Percentiles rank a stretch among this genome's conserved stretches.
These are phyloP conservation scores for Penicillium sumatraense DNA, from an alignment of 2,329 filamentous ascomycete species.

Conservation along the genomic window DNA sequence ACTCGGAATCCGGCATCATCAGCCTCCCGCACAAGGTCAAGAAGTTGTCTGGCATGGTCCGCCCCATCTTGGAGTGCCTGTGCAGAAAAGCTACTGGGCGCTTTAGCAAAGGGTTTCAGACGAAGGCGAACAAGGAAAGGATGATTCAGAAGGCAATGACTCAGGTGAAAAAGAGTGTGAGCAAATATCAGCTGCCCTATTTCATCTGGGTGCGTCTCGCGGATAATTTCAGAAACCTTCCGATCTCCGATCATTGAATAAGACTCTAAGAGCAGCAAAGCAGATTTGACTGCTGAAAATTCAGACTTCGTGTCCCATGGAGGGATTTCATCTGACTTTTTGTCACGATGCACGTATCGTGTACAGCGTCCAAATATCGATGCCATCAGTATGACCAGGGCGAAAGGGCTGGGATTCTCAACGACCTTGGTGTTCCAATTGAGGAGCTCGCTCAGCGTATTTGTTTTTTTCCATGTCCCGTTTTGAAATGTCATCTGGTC, in stretches of 20 bases:
- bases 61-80: conserved; percentile 30
- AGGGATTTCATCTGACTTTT: conserved; percentile 26
- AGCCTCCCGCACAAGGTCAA: conserved; percentile 30
- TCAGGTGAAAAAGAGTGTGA: conserved; percentile 39
- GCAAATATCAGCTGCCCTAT: conserved; percentile 36
- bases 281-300: conserved; percentile 38
- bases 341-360: conserved; percentile 32
- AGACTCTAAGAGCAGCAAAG: conserved; percentile 37
- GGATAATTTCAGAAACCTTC: conserved; percentile 21
- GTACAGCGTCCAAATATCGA: conserved; percentile 39
- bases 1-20: conserved; percentile 22
- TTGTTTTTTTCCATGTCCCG: conserved; percentile 23
- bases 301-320: conserved; percentile 45
- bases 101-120: conserved; percentile 30
- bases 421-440: conserved; percentile 24
- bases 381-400: conserved; percentile 37
- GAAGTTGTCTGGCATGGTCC: conserved; percentile 35
- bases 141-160: conserved; percentile 43
- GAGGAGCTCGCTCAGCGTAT: conserved; percentile 26
- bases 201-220: conserved; percentile 24
- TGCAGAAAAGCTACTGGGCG: conserved; percentile 35
- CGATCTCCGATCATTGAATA: conserved; percentile 29
- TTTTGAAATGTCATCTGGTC: conserved; percentile 25
- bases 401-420: conserved; percentile 29
- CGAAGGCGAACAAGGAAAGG: conserved; percentile 38